Evolutionary conservation across 345 rosid species (phyloP), one percentile per base, ranked within the genome.

Genomic region (Brassica nigra): DNA sequence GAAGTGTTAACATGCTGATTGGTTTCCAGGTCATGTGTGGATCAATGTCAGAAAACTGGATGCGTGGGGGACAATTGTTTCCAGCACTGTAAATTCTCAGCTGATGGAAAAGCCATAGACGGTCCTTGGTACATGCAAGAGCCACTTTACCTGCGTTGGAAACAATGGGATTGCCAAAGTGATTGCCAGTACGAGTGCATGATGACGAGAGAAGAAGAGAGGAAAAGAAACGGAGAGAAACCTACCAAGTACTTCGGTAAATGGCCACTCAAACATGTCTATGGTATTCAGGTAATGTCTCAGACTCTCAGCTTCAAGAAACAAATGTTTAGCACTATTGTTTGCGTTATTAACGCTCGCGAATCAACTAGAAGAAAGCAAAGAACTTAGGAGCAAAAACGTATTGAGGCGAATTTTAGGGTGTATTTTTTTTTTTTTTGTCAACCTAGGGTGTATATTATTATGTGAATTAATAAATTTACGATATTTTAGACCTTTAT

Each of bases 61-160:
- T 94, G 98, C 47, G 97, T 91, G 7, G 95, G 92, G 29, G 86
- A 64, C 9, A 89, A 73, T 49, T 94, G 98, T 85, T 92, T 92
- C 79, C 97, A 88, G 30, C 93, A 92, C 42, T 94, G 98, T 76
- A 90, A 94, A 76, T 89, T 94, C 72, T 88, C 95, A 16, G 88
- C 95, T 59, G 97, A 94, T 87, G 97, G 97, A 71, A 89, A 89
- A 78, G 85, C 92, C 14, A 72, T 89, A 61, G 94, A 88, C 70
- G 94, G 92, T 16, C 91, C 97, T 0, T 89, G 97, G 97, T 91
- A 94, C 77, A 75, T 89, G 73, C 97, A 94, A 82, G 97, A 94
- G 74, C 97, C 98, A 4, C 94, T 94, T 33, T 92, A 92, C 75
- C 78, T 88, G 18, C 75, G 80, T 73, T 94, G 98, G 97, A 94